A percentile compares a stretch with the other conserved stretches of the same genome.
These are phyloP conservation scores for Boletus huronensis DNA, from an alignment of 768 basidiomycete species.

Conservation along the genomic window DNA sequence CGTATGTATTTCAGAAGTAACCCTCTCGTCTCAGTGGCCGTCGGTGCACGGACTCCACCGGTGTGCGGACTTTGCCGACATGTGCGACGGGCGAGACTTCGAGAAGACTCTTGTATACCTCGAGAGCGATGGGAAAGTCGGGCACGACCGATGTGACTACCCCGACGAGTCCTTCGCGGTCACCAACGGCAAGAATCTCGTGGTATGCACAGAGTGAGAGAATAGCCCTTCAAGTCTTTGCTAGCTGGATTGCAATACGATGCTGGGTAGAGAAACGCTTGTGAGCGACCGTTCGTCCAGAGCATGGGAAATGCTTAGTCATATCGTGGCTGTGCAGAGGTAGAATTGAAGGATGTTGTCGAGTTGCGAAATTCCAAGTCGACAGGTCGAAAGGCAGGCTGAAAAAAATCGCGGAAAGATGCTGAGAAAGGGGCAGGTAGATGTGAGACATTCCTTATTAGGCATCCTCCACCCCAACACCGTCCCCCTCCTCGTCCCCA, in stretches of 20 bases:
- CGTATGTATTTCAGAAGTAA: no score
- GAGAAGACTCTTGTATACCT: slow-evolving; percentile 33
- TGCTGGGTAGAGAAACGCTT: no score
- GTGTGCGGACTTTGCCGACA: slow-evolving; percentile 45
- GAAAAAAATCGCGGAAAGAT: slow-evolving; percentile 27
- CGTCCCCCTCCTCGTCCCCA: slow-evolving; percentile 29
- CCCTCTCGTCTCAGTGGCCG: no score
- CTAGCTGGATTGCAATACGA: slow-evolving; percentile 38
- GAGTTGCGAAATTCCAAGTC: slow-evolving; percentile 27
- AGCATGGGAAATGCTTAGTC: slow-evolving; percentile 28
- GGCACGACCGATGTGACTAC: slow-evolving; percentile 52
- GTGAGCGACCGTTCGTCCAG: no score
- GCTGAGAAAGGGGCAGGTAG: slow-evolving; percentile 26
- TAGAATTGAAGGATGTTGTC: neutral
- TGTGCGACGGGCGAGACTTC: slow-evolving; percentile 39
- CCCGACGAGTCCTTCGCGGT: slow-evolving; percentile 43
- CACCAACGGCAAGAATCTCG: slow-evolving; percentile 32
- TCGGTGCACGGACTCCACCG: no score
- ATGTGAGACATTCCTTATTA: slow-evolving; percentile 37
- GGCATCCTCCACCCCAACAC: slow-evolving; percentile 33
- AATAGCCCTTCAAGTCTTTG: slow-evolving; percentile 28
- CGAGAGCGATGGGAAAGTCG: slow-evolving; percentile 48
- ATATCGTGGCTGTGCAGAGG: slow-evolving; percentile 15
- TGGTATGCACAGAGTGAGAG: slow-evolving; percentile 49
- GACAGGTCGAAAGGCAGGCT: slow-evolving; percentile 20